Conservation (phyloP, 2,329 filamentous ascomycete genomes). For the Diatrype stigma region DNA sequence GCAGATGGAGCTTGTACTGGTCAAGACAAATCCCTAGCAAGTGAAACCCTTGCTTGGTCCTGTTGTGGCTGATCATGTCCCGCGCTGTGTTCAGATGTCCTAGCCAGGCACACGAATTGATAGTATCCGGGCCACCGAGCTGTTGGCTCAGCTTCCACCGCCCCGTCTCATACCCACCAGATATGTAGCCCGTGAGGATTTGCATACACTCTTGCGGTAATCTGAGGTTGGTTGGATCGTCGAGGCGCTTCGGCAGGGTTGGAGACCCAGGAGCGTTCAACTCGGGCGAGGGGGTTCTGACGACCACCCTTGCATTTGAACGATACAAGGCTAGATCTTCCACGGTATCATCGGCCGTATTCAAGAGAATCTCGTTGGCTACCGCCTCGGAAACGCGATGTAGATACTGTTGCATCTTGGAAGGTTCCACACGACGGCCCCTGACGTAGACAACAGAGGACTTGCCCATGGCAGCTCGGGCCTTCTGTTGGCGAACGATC, state of each 20-base stretch:
- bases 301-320: conserved; percentile 16
- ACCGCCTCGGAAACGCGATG: conserved; percentile 17
- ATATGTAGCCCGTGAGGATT: conserved; percentile 22
- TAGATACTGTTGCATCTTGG: conserved; percentile 25
- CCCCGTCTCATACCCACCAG: conserved; percentile 18
- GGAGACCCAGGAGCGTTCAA: conserved; percentile 7
- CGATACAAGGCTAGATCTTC: neutral
- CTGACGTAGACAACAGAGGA: conserved; percentile 24
- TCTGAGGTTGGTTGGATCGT: conserved; percentile 21
- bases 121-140: conserved; percentile 15
- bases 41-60: conserved; percentile 22
- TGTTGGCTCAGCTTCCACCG: conserved; percentile 17
- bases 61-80: conserved; percentile 23
- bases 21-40: conserved; percentile 24
- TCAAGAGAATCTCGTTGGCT: conserved; percentile 19
- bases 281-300: conserved; percentile 24
- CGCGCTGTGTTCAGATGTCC: conserved; percentile 25
- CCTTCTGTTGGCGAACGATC: conserved; percentile 27
- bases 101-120: conserved; percentile 25
- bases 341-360: neutral
- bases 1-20: conserved; percentile 22
- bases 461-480: conserved; percentile 23
- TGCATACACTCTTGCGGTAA: conserved; percentile 25
- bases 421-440: conserved; percentile 23
- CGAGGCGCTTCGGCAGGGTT: conserved; percentile 17